A percentile compares a stretch with the other conserved stretches of the same genome.
Evolutionary conservation across 495 filamentous ascomycete genomes (phyloP).

Genomic region (Aspergillus hancockii): DNA sequence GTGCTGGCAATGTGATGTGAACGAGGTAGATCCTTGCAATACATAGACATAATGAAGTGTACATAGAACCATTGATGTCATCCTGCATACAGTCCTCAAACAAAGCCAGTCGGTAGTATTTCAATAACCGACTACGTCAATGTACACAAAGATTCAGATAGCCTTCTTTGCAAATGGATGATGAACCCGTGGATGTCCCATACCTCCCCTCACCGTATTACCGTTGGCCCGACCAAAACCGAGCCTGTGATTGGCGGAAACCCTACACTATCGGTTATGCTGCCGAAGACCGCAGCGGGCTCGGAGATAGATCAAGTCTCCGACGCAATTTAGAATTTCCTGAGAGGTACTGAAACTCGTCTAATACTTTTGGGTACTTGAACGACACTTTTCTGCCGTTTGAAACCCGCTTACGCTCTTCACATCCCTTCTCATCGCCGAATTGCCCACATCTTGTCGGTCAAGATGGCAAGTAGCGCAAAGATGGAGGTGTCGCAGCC

Average conservation of each 20-base stretch:
- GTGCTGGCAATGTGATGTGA: background rate
- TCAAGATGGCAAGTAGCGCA: conserved; percentile 43
- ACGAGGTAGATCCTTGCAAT: background rate
- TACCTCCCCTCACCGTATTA: conserved; percentile 7
- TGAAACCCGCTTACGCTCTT: conserved; percentile 12
- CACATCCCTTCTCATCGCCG: conserved; percentile 12
- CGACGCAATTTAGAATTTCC: conserved; percentile 33
- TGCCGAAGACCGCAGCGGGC: conserved; percentile 22
- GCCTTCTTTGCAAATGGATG: background rate
- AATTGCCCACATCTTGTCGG: conserved; percentile 27
- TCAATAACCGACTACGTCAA: background rate
- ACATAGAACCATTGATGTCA: background rate
- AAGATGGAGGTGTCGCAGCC: conserved; percentile 38
- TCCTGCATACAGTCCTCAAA: background rate
- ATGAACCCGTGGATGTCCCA: background rate
- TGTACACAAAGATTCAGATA: background rate
- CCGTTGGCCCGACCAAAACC: conserved; percentile 27
- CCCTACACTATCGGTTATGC: conserved; percentile 21
- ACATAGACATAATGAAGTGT: background rate
- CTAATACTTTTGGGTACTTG: conserved; percentile 10
- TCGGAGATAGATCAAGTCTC: conserved; percentile 46
- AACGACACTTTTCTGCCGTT: conserved; percentile 7
- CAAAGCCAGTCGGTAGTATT: background rate
- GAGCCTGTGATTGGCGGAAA: conserved; percentile 39
- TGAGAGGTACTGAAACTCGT: conserved; percentile 16